Percentiles rank a stretch among this genome's conserved stretches.
Evolutionary conservation across 1,284 basidiomycete species (phyloP).

Genomic region (Cutaneotrichosporon sp.): DNA sequence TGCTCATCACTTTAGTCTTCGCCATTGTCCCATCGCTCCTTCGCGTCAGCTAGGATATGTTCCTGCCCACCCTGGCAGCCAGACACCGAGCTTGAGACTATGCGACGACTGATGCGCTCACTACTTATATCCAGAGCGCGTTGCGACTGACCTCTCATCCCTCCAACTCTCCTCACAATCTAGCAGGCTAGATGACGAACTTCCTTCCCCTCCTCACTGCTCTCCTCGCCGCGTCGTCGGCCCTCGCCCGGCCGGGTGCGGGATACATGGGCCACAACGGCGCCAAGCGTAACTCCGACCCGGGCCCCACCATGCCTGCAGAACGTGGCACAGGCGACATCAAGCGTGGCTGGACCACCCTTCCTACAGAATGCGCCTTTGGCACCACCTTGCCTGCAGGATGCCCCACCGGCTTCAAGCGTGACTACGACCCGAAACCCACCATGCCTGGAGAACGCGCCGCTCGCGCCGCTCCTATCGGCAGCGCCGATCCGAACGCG

Average conservation of each 20-base stretch:
- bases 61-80: too few species aligned
- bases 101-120: background rate
- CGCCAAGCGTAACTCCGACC: background rate
- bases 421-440: background rate
- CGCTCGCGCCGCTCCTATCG: background rate
- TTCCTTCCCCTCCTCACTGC: background rate
- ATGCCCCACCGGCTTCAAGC: background rate
- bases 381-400: too few species aligned
- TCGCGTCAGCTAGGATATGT: too few species aligned
- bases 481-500: background rate
- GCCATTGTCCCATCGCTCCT: too few species aligned
- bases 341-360: too few species aligned
- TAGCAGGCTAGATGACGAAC: conserved; percentile 2
- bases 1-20: too few species aligned
- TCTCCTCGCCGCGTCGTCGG: conserved; percentile 1
- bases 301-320: too few species aligned
- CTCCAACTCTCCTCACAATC: too few species aligned
- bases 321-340: background rate
- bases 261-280: background rate
- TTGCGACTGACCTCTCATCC: background rate
- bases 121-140: background rate
- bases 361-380: too few species aligned
- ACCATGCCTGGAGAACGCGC: too few species aligned
- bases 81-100: too few species aligned
- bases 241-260: background rate